Base-by-base conservation (phyloP, 306 rosid genomes). In the Lagenaria siceraria region DNA sequence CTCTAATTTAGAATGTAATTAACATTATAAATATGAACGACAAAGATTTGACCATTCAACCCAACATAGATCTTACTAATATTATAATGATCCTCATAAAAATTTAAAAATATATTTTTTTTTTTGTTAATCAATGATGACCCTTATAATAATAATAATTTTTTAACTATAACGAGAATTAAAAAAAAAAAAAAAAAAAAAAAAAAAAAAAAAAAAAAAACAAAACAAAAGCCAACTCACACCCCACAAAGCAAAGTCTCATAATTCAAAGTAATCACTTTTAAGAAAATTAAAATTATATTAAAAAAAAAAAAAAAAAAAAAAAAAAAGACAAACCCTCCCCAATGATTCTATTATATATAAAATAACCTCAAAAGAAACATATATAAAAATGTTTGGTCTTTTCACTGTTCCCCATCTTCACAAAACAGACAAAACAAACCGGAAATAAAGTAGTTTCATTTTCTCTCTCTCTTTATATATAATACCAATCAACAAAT, bases 341-440 rank as follows among this genome's bases (percentile, higher is more conserved):
- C 4, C 7, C 24, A 3, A 69, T 69, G 54, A 14, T 43, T 69
- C 21, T 24, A 29, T 29, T 29, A 29, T 29, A 29, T 29, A 29
- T 29, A 29, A 2, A 29, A 46, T 46, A 46, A 46, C 52, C 52
- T 46, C 2, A 46, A 46, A 46, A 46, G 52, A 46, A 46, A 18
- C 52, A 46, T 43, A 2, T 13, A 46, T n/a, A 65, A 66, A 66
- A 66, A 66, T 66, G 74, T 40, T 40, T 11, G 74, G 74, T 66
- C 74, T 66, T 66, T 66, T 66, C 74, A 40, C 14, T 66, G 74
- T 66, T 66, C 53, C 74, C 74, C 74, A 66, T 10, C 24, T 66
- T 22, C 51, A 38, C 74, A 66, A 40, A 12, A 66, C 33, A 66
- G 75, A 69, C 75, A 69, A 69, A 69, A 69, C 35, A 66, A 66